These are phyloP conservation scores for Fonsecaea nubica DNA, from an alignment of 2,329 filamentous ascomycete species.

Conservation along the genomic window DNA sequence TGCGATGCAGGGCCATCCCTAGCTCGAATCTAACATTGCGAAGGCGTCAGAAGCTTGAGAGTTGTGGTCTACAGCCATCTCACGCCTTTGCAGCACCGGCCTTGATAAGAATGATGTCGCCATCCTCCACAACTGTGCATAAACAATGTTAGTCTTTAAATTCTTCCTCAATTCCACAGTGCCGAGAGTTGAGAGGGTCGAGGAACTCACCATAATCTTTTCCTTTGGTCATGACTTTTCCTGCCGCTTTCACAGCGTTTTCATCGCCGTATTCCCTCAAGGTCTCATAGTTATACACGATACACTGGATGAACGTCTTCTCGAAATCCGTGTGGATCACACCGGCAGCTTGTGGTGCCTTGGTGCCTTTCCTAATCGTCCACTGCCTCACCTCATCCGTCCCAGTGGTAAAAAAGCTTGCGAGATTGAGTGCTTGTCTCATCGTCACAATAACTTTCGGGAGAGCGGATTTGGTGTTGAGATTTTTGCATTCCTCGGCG, in stretches of 20 bases:
- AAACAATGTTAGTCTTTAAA: neutral
- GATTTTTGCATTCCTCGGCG: conserved; percentile 81
- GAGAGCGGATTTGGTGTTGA: conserved; percentile 84
- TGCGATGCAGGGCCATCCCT: neutral
- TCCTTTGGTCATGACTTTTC: conserved; percentile 97
- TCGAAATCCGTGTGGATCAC: conserved; percentile 99
- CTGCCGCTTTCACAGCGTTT: conserved; percentile 84
- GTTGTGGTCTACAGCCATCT: neutral
- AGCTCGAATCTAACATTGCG: neutral
- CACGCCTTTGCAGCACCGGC: conserved; percentile 57
- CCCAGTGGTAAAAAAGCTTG: conserved; percentile 96
- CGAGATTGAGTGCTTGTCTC: conserved; percentile 87
- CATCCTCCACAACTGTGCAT: conserved; percentile 53
- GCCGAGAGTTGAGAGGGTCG: conserved; percentile 40
- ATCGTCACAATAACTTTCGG: conserved; percentile 92
- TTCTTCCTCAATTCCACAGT: neutral
- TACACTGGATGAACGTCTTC: conserved; percentile 97
- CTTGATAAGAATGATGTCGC: conserved; percentile 82
- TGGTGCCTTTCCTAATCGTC: conserved; percentile 94
- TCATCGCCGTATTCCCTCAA: conserved; percentile 91
- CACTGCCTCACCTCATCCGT: conserved; percentile 97
- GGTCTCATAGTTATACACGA: conserved; percentile 86
- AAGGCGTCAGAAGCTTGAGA: neutral
- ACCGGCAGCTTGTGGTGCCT: conserved; percentile 96
- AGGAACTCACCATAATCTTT: conserved; percentile 80